Evolutionary conservation across 257 asterid species (phyloP), one percentile per base, ranked within the genome.

Genomic region (Datura wrightii): DNA sequence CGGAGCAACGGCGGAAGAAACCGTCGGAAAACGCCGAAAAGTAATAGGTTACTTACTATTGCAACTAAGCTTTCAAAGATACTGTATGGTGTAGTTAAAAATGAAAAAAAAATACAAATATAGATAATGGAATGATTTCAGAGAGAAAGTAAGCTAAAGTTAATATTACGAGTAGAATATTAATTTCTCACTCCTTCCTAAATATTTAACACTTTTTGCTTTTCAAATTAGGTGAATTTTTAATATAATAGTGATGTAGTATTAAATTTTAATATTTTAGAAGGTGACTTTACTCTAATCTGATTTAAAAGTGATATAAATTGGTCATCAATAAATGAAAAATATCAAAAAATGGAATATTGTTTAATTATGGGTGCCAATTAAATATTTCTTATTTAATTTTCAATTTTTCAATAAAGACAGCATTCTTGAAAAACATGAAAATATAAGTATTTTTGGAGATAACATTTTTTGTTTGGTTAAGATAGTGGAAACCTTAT

Each of bases 51-150:
- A 67, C 63, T 72, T 48, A 83, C 85, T 52, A 67, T 83, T 67
- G 69, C 54, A 53, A 83, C 85, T 83, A 83, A 53, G 52, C 55
- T 42, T 71, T 56, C 69, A 69, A 69, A 42, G 79, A 74, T 69
- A 83, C 82, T 78, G 85, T 65, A 66, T 83, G 85, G 59, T 66
- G 80, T 56, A 71, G 78, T 67, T 83, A 83, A 83, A 67, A 83
- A 67, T 67, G 79, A 67, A 46, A 52, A 65, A 50, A 31, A 65
- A 48, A 66, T 36, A 83, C n/a, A 83, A 52, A 15, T 55, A 83
- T 50, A 82, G 39, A 83, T 66, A 83, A 83, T 67, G 58, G 79
- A 82, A 46, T 78, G 82, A 76, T 76, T 76, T 76, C 62, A 76
- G 59, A 74, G 44, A 53, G 58, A 78, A 78, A 54, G 59, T 52